A percentile compares a stretch with the other conserved stretches of the same genome.
Conservation (phyloP, 352 stramenopile species). For the Pythium apleroticum region DNA sequence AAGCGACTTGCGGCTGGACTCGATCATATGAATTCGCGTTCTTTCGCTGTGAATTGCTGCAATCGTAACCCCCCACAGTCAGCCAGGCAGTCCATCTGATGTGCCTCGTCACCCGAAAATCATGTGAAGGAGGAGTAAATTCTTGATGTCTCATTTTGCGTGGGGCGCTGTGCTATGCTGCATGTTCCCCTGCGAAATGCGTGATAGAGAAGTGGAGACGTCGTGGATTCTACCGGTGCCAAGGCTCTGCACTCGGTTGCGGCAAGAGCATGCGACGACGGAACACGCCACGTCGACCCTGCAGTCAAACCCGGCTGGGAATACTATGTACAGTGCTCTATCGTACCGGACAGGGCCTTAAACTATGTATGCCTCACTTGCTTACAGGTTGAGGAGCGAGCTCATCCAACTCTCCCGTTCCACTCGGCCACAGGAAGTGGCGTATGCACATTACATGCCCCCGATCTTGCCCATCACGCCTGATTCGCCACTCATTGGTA, state of each 20-base stretch:
- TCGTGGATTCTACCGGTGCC: neutral
- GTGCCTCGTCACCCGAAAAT: constrained; percentile 3
- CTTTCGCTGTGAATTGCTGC: neutral
- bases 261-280: neutral
- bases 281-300: constrained; percentile 2
- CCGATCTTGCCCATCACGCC: constrained; percentile 15
- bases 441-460: constrained; percentile 17
- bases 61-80: neutral
- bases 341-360: too few species aligned
- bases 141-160: neutral
- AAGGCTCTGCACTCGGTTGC: neutral
- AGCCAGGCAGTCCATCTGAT: neutral
- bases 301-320: neutral
- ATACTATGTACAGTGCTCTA: neutral
- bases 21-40: neutral
- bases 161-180: neutral
- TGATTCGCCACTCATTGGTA: constrained; percentile 24
- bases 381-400: neutral
- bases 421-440: constrained; percentile 8
- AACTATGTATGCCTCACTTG: neutral
- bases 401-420: neutral
- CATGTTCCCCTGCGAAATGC: neutral
- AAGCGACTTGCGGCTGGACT: neutral
- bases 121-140: neutral
- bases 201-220: neutral